Base-by-base conservation (phyloP, 2,329 filamentous ascomycete genomes). In the Fusarium sp. region DNA sequence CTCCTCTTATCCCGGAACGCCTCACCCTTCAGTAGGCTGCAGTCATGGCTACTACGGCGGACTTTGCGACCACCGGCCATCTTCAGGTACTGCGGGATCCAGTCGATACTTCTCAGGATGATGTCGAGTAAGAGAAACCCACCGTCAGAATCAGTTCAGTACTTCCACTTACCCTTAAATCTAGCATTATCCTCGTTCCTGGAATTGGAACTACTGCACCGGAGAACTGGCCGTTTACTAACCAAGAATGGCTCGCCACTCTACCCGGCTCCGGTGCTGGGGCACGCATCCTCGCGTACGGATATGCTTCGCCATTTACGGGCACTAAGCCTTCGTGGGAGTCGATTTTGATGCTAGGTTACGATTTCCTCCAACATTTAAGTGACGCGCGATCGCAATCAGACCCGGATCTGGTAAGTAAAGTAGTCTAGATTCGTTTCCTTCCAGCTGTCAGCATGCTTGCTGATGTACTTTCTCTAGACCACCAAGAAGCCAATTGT, bases 291-390 rank as follows among this genome's bases (percentile, higher is more conserved):
- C 42, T 46, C 42, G 42, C 42, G 42, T 46, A 46, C 42, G 42
- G 24, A 46, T 46, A 46, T 25, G 24, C 42, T 46, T 46, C 42
- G 42, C 42, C 42, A 46, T 46, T 46, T 46, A 46, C 42, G 42
- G 42, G 42, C 24, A 29, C 24, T 46, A 46, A 46, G 42, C 42
- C 42, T 46, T 46, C 42, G 42, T 46, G 42, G 42, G 42, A 46
- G 42, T 46, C 42, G 20, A 46, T 46, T 46, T 46, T 46, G 42
- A 46, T 46, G 42, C 42, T 46, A 46, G 42, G 42, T 46, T 46
- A 46, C 24, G 42, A 46, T 46, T 46, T 46, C 24, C 42, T 46
- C 42, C 42, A 46, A 27, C 42, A 46, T 46, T 46, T 46, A 46
- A 46, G 42, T 46, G 42, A 46, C 42, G 24, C 11, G 22, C 42